Base-by-base conservation (phyloP, 148 eudicot species). In the Fallopia convolvulus region DNA sequence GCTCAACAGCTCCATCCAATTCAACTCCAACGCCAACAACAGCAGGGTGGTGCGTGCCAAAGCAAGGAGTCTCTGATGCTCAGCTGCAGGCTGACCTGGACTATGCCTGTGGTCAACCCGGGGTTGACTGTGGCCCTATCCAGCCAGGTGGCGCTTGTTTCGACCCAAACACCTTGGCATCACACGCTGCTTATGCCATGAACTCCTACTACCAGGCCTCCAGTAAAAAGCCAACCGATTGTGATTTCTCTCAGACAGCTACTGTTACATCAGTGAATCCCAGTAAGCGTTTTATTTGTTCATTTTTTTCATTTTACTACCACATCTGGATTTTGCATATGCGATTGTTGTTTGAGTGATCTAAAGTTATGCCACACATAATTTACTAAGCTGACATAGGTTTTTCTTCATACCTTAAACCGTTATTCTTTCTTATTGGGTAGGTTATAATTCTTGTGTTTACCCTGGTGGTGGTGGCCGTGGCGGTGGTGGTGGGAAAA, bases 141-240 rank as follows among this genome's bases (percentile, higher is more conserved):
- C 90, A 88, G 73, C 90, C 90, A 14, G 93, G 95, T 44, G 98
- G 95, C 17, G 74, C 89, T 8, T 94, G 98, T 79, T 89, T 85
- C 36, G 90, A 90, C 10, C 93, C 93, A 60, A 84, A 85, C 79
- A 92, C 89, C 0, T 78, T 89, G 76, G 82, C 84, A 8, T 86
- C 91, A 7, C 98, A 89, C 26, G 92, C 98, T 66, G 85, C 97
- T 77, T 92, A 85, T 63, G 95, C 95, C 2, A 92, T 94, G 97
- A 92, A 90, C 82, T 84, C 90, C 7, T 80, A 88, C 5, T 92
- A 87, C 74, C 98, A 92, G 83, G 84, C 87, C 50, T 77, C 87
- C 71, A 90, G 92, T 74, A 86, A 84, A 87, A 88, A 83, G 79
- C 89, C 95, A 0, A 77, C 86, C 86, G 87, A 82, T 82, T 92